Evolutionary conservation across 1,284 basidiomycete genomes (phyloP), one percentile per base, ranked within the genome.

Genomic region (Caloboletus firmus): DNA sequence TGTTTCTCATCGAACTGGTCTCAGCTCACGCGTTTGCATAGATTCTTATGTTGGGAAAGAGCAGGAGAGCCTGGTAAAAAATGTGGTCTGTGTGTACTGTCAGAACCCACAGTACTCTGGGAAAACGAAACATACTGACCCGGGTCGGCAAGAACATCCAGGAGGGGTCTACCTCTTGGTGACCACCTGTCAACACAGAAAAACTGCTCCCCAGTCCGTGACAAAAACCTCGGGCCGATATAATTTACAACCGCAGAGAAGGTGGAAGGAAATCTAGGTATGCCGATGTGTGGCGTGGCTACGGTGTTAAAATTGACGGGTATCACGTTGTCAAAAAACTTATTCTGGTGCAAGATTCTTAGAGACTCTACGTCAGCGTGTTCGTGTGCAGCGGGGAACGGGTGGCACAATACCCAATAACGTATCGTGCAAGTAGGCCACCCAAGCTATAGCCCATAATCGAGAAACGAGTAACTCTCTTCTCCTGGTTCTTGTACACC

Each of bases 141-240:
- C 59, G 90, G 88, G 72, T 95, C 92, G 2, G 90, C 87, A 85
- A 96, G 91, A 55, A 94, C 83, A 55, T 92, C 85, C 20, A 95
- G 68, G 6, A 96, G 69, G 3, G 91, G 83, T 49, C 87, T 76
- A 3, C 85, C 87, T 51, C 78, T 79, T 1, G 79, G 76, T 1
- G 84, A 83, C 81, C 89, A 95, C 55, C 79, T 80, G 70, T 96
- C 93, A 0, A 76, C 78, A 42, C 80, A 82, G 65, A 84, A 90
- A 51, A 94, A 84, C 62, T 94, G 91, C 61, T 90, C 82, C 8
- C 94, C 94, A 0, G 93, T 92, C 44, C 93, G 76, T 4, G 89
- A 90, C n/a, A 96, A 74, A 15, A 95, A 69, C 45, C 78, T 81
- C 0, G 90, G 84, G 0, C 90, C 94, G 6, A 95, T 68, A 49